phyloP scores from a whole-genome alignment of 2,329 filamentous ascomycete genomes.

The Thelonectria blattea region DNA sequence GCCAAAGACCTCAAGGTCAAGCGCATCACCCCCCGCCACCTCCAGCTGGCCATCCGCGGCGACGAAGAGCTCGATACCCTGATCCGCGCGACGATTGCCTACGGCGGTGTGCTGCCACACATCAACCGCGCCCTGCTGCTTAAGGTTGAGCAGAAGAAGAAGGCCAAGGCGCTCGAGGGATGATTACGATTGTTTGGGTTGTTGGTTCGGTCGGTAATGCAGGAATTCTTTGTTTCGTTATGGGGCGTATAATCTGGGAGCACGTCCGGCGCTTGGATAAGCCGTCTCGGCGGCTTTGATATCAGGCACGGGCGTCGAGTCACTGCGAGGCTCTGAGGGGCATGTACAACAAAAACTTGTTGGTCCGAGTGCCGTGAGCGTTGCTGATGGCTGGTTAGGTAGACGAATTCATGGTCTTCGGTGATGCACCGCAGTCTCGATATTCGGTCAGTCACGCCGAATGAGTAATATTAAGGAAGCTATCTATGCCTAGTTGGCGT shows the following conservation, averaged over 20 bases:
- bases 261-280: slow-evolving; percentile 36
- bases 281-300: slow-evolving; percentile 26
- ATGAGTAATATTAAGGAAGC: background rate
- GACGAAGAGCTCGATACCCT: slow-evolving; percentile 98
- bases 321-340: slow-evolving; percentile 27
- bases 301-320: slow-evolving; percentile 13
- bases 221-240: slow-evolving; percentile 38
- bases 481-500: too few species aligned
- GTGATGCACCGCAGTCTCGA: background rate
- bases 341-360: slow-evolving; percentile 35
- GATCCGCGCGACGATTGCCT: slow-evolving; percentile 96
- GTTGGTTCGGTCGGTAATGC: slow-evolving; percentile 39
- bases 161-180: slow-evolving; percentile 62
- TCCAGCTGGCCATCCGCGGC: slow-evolving; percentile 97
- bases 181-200: slow-evolving; percentile 37
- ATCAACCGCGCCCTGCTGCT: slow-evolving; percentile 97
- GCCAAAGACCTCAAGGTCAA: slow-evolving; percentile 99
- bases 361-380: slow-evolving; percentile 31
- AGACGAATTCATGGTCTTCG: slow-evolving; percentile 34
- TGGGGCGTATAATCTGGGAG: slow-evolving; percentile 31
- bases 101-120: slow-evolving; percentile 96
- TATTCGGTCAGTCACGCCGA: background rate
- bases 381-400: slow-evolving; percentile 40
- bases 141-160: slow-evolving; percentile 98
- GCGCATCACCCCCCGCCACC: slow-evolving; percentile 96